Evolutionary conservation across 306 rosid genomes (phyloP), one percentile per base, ranked within the genome.

Genomic region (Glycine latifolia): DNA sequence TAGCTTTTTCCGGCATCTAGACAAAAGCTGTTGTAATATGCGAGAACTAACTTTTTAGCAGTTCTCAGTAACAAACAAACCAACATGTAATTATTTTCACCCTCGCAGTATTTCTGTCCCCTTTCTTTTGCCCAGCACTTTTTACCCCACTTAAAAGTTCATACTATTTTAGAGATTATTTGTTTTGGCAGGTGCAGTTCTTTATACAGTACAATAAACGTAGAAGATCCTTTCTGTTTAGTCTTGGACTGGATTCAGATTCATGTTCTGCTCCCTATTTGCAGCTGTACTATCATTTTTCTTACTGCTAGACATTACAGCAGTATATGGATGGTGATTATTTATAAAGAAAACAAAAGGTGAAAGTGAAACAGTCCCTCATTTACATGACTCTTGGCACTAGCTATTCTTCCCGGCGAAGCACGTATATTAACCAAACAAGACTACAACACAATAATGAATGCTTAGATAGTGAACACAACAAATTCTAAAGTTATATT

Each of bases 21-120:
- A 86, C 43, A 11, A 49, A 47, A 84, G 88, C 90, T 78, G 85
- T 87, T 89, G 89, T 83, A 86, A 88, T 81, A 83, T 67, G 55
- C 31, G 83, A 80, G 88, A 84, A 76, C 80, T 14, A 50, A 81
- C 79, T 46, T 77, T 73, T 58, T 81, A 66, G 87, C 84, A 81
- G 82, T 81, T 87, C 77, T 82, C 80, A 78, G 82, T 89, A 73
- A 39, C 44, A 39, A 39, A 39, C 44, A 4, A 39, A 39, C 71
- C 37, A 86, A 86, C 87, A 80, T 87, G 89, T 88, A 88, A 79
- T 88, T 81, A 76, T 80, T 68, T 11, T 71, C 66, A 58, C 62
- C 56, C 83, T 79, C 15, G 8, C 12, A 20, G 6, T 41, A 80
- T 59, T 26, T 59, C 41, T 76, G 48, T 8, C 37, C 37, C 13